Evolutionary conservation across 345 rosid species (phyloP), one percentile per base, ranked within the genome.

Genomic region (Gossypium thurberi): DNA sequence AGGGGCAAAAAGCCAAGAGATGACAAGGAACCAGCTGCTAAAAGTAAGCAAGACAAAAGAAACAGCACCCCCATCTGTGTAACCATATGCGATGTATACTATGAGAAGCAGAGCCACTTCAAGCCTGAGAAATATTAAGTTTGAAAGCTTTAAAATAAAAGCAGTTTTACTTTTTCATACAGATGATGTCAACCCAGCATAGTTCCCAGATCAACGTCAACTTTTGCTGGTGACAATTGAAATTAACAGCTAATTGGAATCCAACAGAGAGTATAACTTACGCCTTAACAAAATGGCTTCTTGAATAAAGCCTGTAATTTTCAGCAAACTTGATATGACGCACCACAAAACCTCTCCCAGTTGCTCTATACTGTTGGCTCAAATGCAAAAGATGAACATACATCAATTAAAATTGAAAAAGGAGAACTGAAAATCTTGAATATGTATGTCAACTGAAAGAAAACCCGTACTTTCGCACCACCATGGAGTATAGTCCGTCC

Each of bases 401-500:
- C 40, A 74, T 74, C 77, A 57, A 64, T 76, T 37, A 64, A 52
- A 26, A 59, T 48, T 21, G 15, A 20, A 67, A 72, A 47, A n/a
- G 60, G 56, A 44, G 37, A 64, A 47, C 51, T 11, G 65, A 23
- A 25, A 18, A 44, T 53, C 10, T 73, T 13, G 2, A 26, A 52
- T 4, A 57, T 55, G 56, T 3, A 70, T 66, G 62, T 40, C 37
- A 17, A 65, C 12, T 6, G 40, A 73, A 73, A 64, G 10, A 10
- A 62, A 59, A 76, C 18, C 59, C 77, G 64, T 86, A 95, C 99
- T 80, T 91, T 92, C 72, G 99, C 99, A 78, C 99, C 99, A 72
- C 99, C 99, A 55, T 95, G 99, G 78, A 95, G 98, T 62, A 95
- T 91, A 60, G 99, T 95, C 53, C 99, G 97, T n/a, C 99, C 99